Percentiles rank a stretch among this genome's conserved stretches.
These are phyloP conservation scores for Trichoderma oligosporum DNA, from an alignment of 2,329 filamentous ascomycete genomes.

Conservation along the genomic window DNA sequence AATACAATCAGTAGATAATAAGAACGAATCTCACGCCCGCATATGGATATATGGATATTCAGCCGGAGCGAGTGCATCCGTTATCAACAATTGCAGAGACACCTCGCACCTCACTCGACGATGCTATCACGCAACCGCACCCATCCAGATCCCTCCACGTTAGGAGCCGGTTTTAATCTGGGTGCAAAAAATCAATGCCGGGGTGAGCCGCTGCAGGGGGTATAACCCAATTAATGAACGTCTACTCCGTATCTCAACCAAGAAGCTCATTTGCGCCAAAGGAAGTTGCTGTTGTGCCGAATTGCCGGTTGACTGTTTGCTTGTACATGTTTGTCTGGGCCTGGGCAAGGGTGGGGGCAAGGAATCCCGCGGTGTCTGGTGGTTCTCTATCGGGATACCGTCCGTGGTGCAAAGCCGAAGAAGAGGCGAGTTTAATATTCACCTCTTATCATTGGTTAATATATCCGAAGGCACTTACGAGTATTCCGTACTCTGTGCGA, in stretches of 20 bases:
- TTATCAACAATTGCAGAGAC: constrained; percentile 4
- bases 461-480: not conserved
- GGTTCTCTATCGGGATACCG: not conserved
- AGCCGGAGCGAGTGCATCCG: not conserved
- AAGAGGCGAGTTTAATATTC: not conserved
- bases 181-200: constrained; percentile 10
- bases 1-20: not conserved
- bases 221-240: not conserved
- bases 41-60: not conserved
- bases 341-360: not conserved
- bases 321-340: not conserved
- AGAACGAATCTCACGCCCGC: not conserved
- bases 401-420: not conserved
- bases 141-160: not conserved
- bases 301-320: not conserved
- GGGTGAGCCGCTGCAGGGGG: not conserved
- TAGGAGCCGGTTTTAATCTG: not conserved
- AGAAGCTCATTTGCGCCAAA: not conserved
- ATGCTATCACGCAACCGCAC: constrained; percentile 16
- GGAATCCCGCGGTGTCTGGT: not conserved
- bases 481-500: too few relatives aligned
- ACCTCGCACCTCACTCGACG: constrained; percentile 9
- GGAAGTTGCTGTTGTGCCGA: not conserved
- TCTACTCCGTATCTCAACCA: constrained; percentile 8
- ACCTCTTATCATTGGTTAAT: not conserved